Evolutionary conservation across 257 asterid genomes (phyloP).

Genomic region (Datura wrightii): DNA sequence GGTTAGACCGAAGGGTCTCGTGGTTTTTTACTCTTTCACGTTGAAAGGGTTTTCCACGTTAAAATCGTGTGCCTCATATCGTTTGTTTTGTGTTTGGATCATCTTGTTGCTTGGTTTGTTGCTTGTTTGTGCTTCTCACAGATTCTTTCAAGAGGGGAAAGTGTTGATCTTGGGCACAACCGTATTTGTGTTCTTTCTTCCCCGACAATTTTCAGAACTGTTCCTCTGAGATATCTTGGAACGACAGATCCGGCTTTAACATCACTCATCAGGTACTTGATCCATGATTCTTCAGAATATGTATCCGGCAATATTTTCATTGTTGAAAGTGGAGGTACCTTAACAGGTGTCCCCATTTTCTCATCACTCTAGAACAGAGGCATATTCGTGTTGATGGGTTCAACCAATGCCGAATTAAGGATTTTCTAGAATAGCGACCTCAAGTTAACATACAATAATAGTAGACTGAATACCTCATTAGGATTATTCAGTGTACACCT

Average conservation of each 20-base stretch:
- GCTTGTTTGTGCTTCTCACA: no score
- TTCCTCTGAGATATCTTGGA: slow-evolving; percentile 40
- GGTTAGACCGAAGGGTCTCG: no score
- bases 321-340: slow-evolving; percentile 46
- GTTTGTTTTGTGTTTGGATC: no score
- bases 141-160: no score
- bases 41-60: no score
- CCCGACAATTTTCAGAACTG: slow-evolving; percentile 25
- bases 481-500: neutral
- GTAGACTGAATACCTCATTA: neutral
- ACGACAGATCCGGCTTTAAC: slow-evolving; percentile 49
- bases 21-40: no score
- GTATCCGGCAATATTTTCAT: slow-evolving; percentile 49
- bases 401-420: neutral
- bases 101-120: no score
- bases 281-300: slow-evolving; percentile 49
- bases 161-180: no score
- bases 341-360: slow-evolving; percentile 49
- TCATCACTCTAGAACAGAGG: slow-evolving; percentile 40
- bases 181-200: no score
- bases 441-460: neutral
- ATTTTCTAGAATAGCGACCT: neutral
- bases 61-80: no score
- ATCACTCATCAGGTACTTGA: slow-evolving; percentile 46
- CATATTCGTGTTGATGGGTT: neutral